These are phyloP conservation scores for Solanum hybrid DNA, from an alignment of 305 asterid species.

Conservation along the genomic window DNA sequence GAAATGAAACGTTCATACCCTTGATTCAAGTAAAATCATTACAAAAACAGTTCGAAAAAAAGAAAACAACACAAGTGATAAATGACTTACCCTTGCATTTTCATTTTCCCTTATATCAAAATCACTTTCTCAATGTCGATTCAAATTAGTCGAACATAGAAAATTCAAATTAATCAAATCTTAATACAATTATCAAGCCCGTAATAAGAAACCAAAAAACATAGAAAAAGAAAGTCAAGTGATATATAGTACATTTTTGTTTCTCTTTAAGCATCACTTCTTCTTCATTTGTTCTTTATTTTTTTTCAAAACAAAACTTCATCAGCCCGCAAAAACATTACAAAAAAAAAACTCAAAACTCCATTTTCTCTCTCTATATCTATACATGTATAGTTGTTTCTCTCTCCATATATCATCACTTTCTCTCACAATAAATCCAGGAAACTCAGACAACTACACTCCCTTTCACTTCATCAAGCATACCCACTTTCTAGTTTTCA, in stretches of 20 bases:
- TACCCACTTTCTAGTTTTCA: not conserved
- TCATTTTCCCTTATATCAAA: not conserved
- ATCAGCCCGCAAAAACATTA: not conserved
- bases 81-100: not conserved
- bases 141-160: not conserved
- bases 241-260: not conserved
- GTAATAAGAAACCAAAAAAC: not conserved
- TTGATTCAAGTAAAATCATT: not conserved
- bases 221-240: not conserved
- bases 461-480: not conserved
- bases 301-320: not conserved
- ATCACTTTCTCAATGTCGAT: not conserved
- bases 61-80: not conserved
- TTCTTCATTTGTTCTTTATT: not conserved
- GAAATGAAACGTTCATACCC: not conserved
- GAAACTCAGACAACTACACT: not conserved
- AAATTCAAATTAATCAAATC: fast-evolving
- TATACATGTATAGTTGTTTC: not conserved
- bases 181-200: not conserved
- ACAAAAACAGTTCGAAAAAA: not conserved
- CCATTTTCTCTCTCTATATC: not conserved
- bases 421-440: not conserved
- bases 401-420: not conserved
- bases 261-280: not conserved
- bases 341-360: not conserved